Evolutionary conservation across 2,329 filamentous ascomycete genomes (phyloP), one percentile per base, ranked within the genome.

Genomic region (Magnaporthiopsis incrustans): DNA sequence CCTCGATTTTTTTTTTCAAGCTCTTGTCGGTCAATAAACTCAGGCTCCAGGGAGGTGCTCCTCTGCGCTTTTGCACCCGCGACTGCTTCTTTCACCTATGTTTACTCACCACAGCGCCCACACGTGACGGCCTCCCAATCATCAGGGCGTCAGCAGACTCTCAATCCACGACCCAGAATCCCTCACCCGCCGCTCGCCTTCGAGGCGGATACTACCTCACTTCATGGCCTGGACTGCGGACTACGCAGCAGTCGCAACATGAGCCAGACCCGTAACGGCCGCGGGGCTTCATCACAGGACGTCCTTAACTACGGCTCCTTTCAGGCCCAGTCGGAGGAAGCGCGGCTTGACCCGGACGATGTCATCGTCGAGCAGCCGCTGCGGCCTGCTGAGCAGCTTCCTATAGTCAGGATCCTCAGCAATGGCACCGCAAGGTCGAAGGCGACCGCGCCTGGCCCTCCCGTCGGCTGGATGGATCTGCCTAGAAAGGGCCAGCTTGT

Each of bases 401-500:
- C 44, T 25, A 53, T 53, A 53, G 44, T 7, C 44, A 22, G 44
- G 3, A 22, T 53, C 44, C n/a, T 8, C 44, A 53, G 44, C 6
- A 53, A 53, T 25, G 44, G 22, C 44, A 53, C 44, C 6, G 11
- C 44, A 53, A 53, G 7, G 44, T 53, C 44, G n/a, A 53, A 53
- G 44, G n/a, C 44, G n/a, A 7, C 44, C 2, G 18, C 44, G 8
- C n/a, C 4, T 22, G 11, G 44, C 44, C 22, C 44, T n/a, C 18
- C 63, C 1, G 83, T 89, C 27, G 83, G 86, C 66, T 95, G 90
- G 91, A 78, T 78, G 57, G 86, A 89, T 15, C 78, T 96, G 1
- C 92, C 92, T 0, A 82, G 85, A 65, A 96, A 92, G 74, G 81
- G 85, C 59, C 92, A 96, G 75, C 82, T 96, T 26, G 77, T 88